Percentiles rank a stretch among this genome's conserved stretches.
phyloP scores from a whole-genome alignment of 1,284 basidiomycete species.

The Gomphus sp. region DNA sequence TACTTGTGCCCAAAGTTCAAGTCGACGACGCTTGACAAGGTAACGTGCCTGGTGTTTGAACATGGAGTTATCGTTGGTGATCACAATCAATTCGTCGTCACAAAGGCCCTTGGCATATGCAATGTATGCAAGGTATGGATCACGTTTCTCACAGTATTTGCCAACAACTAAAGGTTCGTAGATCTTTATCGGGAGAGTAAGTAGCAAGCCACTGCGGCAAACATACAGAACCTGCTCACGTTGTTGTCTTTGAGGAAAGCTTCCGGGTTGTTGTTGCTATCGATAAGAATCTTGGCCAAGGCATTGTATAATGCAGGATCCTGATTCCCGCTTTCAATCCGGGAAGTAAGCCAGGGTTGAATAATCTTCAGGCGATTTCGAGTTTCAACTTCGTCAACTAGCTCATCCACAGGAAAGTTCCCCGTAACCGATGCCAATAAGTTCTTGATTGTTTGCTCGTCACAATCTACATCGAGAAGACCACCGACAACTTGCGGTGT shows the following conservation, averaged over 20 bases:
- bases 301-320: slow-evolving; percentile 95
- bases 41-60: slow-evolving; percentile 99
- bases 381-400: slow-evolving; percentile 95
- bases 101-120: slow-evolving; percentile 99
- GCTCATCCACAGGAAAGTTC: slow-evolving; percentile 96
- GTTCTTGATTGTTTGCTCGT: slow-evolving; percentile 93
- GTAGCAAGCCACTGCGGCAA: neutral
- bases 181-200: slow-evolving; percentile 36
- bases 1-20: slow-evolving; percentile 96
- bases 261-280: slow-evolving; percentile 98
- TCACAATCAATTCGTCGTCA: slow-evolving; percentile 93
- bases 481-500: slow-evolving; percentile 99
- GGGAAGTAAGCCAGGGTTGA: slow-evolving; percentile 92
- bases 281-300: slow-evolving; percentile 96
- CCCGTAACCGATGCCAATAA: slow-evolving; percentile 91
- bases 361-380: slow-evolving; percentile 96
- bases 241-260: slow-evolving; percentile 98
- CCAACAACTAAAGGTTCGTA: slow-evolving; percentile 97
- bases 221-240: slow-evolving; percentile 32
- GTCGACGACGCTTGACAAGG: slow-evolving; percentile 91
- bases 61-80: slow-evolving; percentile 99
- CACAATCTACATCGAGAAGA: slow-evolving; percentile 96
- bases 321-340: slow-evolving; percentile 87
- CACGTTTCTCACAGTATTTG: slow-evolving; percentile 98
- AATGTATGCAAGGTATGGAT: slow-evolving; percentile 98